Conservation (phyloP, 257 asterid species). For the Echium plantagineum region DNA sequence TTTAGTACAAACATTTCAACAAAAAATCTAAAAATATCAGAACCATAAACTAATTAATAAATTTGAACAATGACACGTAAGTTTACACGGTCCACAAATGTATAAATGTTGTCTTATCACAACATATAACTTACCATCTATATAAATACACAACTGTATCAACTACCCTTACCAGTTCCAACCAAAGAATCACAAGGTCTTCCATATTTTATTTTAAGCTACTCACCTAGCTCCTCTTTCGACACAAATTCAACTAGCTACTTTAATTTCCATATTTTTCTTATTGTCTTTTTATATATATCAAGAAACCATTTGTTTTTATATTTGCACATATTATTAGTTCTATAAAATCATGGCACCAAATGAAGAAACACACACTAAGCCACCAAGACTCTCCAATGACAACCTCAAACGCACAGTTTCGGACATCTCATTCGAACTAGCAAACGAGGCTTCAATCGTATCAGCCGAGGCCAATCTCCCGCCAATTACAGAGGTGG, state of each 20-base stretch:
- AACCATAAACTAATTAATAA: slow-evolving; percentile 3
- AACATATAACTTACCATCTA: neutral
- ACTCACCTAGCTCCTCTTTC: too few relatives aligned
- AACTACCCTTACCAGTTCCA: neutral
- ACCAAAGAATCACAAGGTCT: neutral
- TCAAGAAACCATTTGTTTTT: neutral
- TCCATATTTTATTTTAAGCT: neutral
- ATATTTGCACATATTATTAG: neutral
- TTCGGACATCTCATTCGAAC: slow-evolving; percentile 68
- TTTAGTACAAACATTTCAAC: neutral
- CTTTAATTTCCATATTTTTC: neutral
- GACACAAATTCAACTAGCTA: neutral
- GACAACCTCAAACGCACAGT: slow-evolving; percentile 53
- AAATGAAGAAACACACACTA: slow-evolving; percentile 13
- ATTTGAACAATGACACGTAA: slow-evolving; percentile 11
- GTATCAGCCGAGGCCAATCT: neutral
- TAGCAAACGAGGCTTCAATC: slow-evolving; percentile 15
- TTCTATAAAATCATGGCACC: slow-evolving; percentile 8
- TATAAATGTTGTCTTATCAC: neutral
- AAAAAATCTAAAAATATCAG: slow-evolving; percentile 6
- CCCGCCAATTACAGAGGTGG: slow-evolving; percentile 49
- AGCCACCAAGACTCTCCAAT: slow-evolving; percentile 41
- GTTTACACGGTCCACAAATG: slow-evolving; percentile 17
- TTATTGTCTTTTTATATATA: too few relatives aligned
- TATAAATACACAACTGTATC: slow-evolving; percentile 4